Percentiles rank a stretch among this genome's conserved stretches.
phyloP scores from a whole-genome alignment of 2,329 filamentous ascomycete genomes.

The Teratosphaeria destructans region DNA sequence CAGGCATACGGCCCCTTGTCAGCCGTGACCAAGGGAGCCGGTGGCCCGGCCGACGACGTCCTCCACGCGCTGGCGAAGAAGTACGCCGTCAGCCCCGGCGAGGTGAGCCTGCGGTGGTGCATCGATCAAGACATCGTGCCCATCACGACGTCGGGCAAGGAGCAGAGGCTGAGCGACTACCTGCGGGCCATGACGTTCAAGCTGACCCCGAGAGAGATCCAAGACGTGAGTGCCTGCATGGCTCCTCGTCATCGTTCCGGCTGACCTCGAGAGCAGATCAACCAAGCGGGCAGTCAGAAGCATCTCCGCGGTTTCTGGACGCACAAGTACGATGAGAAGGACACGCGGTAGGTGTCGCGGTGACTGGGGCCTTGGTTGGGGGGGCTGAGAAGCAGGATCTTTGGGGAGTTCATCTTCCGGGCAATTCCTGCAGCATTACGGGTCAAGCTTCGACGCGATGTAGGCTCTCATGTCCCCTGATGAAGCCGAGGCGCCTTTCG shows the following conservation, averaged over 20 bases:
- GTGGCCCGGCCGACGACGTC: slow-evolving; percentile 46
- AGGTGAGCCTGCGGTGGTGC: slow-evolving; percentile 50
- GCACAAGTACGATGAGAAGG: slow-evolving; percentile 37
- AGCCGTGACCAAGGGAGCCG: slow-evolving; percentile 44
- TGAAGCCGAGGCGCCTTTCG: background rate
- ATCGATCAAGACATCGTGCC: slow-evolving; percentile 50
- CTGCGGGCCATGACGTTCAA: slow-evolving; percentile 46
- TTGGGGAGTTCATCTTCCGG: too few relatives aligned
- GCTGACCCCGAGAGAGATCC: slow-evolving; percentile 48
- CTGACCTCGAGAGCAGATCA: slow-evolving; percentile 26
- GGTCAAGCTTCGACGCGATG: too few relatives aligned
- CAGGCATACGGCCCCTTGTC: slow-evolving; percentile 38
- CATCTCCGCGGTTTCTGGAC: slow-evolving; percentile 44
- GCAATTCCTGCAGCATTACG: background rate
- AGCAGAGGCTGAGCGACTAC: slow-evolving; percentile 49
- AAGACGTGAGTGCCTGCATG: slow-evolving; percentile 23
- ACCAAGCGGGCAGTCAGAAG: slow-evolving; percentile 37
- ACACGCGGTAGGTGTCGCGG: slow-evolving; percentile 20
- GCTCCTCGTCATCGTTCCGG: background rate
- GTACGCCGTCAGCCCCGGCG: slow-evolving; percentile 48
- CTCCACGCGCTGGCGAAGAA: slow-evolving; percentile 46
- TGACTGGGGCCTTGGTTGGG: background rate
- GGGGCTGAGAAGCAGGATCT: background rate
- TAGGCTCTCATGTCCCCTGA: too few relatives aligned
- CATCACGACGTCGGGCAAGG: slow-evolving; percentile 52